These are phyloP conservation scores for Monilinia vaccinii-corymbosi DNA, from an alignment of 2,329 filamentous ascomycete species.

Conservation along the genomic window DNA sequence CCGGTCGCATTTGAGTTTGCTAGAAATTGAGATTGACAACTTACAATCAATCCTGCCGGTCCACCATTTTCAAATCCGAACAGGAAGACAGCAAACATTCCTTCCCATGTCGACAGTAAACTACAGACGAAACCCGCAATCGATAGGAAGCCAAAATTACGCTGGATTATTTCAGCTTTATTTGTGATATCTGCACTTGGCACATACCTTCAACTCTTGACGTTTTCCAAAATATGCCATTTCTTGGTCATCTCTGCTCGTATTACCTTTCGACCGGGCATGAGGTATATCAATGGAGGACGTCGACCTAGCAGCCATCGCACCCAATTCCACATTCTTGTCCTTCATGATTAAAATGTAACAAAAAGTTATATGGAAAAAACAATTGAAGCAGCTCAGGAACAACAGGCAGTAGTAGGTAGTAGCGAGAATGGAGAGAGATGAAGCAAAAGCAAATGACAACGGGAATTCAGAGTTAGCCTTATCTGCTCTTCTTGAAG, in stretches of 20 bases:
- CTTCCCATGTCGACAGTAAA: conserved; percentile 36
- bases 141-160: conserved; percentile 34
- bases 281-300: neutral
- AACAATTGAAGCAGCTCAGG: neutral
- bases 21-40: neutral
- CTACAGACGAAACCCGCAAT: conserved; percentile 36
- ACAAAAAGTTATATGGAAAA: neutral
- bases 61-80: conserved; percentile 19
- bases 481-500: neutral
- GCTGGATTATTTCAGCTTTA: conserved; percentile 13
- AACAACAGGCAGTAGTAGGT: neutral
- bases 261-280: conserved; percentile 11
- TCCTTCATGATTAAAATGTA: conserved; percentile 15
- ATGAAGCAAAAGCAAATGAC: neutral
- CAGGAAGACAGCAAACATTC: conserved; percentile 18
- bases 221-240: conserved; percentile 24
- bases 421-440: neutral
- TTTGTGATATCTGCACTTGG: neutral
- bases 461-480: neutral
- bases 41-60: conserved; percentile 30
- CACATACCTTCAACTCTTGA: conserved; percentile 19
- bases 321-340: conserved; percentile 4
- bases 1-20: neutral
- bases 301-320: conserved; percentile 10
- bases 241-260: conserved; percentile 19